Evolutionary conservation across 1,284 basidiomycete species (phyloP).

Genomic region (Microbotryomycetes sp.): DNA sequence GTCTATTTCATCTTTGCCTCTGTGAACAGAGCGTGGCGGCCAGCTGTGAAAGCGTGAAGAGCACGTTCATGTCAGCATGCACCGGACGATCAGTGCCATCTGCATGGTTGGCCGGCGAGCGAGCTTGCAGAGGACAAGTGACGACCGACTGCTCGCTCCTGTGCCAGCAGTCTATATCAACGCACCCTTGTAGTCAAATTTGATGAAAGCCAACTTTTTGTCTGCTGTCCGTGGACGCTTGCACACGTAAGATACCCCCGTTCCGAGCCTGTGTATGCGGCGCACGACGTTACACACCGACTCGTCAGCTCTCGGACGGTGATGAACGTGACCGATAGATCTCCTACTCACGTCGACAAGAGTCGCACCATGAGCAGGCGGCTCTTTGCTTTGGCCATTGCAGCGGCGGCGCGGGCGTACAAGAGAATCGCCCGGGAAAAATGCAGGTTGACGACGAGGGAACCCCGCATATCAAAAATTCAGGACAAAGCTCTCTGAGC

Average conservation of each 20-base stretch:
- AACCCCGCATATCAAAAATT: background rate
- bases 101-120: no score
- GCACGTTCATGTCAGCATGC: no score
- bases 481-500: no score
- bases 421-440: no score
- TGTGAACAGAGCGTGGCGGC: conserved; percentile 27
- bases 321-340: no score
- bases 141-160: background rate
- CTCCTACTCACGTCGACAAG: background rate
- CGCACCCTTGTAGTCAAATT: conserved; percentile 32
- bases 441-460: background rate
- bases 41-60: conserved; percentile 7
- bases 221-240: conserved; percentile 28
- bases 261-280: conserved; percentile 14
- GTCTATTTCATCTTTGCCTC: conserved; percentile 32
- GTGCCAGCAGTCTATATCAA: background rate
- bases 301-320: no score
- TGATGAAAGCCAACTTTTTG: conserved; percentile 32
- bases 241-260: conserved; percentile 29
- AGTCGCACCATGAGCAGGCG: background rate
- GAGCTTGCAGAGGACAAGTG: no score
- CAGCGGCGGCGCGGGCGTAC: no score
- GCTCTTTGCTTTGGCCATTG: background rate
- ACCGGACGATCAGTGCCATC: background rate
- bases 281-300: no score